Evolutionary conservation across 2,329 filamentous ascomycete genomes (phyloP), one percentile per base, ranked within the genome.

Genomic region (Metarhizium guizhouense): DNA sequence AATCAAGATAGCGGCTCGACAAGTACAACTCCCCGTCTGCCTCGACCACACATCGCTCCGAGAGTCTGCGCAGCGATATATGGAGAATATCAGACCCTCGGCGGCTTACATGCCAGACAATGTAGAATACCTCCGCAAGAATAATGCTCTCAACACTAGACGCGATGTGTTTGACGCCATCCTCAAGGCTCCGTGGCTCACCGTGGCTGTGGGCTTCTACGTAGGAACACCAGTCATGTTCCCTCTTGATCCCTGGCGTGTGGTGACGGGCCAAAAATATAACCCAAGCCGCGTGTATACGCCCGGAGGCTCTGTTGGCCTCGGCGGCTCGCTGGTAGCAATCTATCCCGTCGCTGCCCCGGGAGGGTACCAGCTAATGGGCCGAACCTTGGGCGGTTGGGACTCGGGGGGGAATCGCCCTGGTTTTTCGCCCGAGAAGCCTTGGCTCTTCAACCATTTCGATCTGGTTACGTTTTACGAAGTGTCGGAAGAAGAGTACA

Each of bases 41-140:
- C 63, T 70, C 40, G 60, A 68, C 20, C 67, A 69, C 51, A 59
- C 61, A n/a, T 61, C 63, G 20, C 61, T 66, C 6, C 55, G 74
- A 25, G 75, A 78, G 30, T 55, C 53, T 0, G 68, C 45, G 6
- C 20, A 79, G 55, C 73, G 82, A 10, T 85, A 86, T 64, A 82
- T 80, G 70, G 76, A 77, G 32, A 83, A 79, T 3, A 79, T 82
- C 57, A 73, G 82, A 2, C 77, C 79, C 1, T 76, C 81, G 32
- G 83, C 83, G 1, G 74, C 78, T 0, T 86, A 84, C 57, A 69
- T 85, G 0, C 82, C 82, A 0, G 78, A 83, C 61, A 83, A 83
- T 50, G 71, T 85, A 42, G 73, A 77, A 1, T 86, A 83, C 54
- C 58, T 71, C 6, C 62, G 61, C 5, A 63, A 67, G 40, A 70